Evolutionary conservation across 2,329 filamentous ascomycete genomes (phyloP).

Genomic region (Zopfia rhizophila): DNA sequence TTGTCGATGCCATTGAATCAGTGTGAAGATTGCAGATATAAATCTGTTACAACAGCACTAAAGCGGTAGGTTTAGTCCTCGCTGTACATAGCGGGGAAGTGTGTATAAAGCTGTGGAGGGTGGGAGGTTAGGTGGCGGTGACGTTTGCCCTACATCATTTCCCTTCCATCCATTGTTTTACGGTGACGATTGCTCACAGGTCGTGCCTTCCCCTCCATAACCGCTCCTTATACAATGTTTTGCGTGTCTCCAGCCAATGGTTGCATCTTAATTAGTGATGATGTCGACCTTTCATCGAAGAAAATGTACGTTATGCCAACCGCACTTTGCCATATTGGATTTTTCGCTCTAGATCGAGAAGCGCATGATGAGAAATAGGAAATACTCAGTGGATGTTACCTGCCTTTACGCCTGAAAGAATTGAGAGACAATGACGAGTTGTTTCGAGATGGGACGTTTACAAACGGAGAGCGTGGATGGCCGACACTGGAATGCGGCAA

Average conservation of each 20-base stretch:
- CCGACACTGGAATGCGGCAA: too few species aligned
- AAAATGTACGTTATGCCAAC: constrained; percentile 26
- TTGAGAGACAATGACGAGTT: too few species aligned
- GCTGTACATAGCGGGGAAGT: too few species aligned
- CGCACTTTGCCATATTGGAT: constrained; percentile 31
- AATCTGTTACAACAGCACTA: neutral
- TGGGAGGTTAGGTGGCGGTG: constrained; percentile 15
- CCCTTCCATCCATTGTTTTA: constrained; percentile 26
- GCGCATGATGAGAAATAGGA: constrained; percentile 38
- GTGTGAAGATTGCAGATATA: too few species aligned
- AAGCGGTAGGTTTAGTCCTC: neutral
- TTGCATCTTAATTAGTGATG: constrained; percentile 16
- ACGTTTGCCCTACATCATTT: constrained; percentile 18
- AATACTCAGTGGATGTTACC: too few species aligned
- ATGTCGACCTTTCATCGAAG: constrained; percentile 15
- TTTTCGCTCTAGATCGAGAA: constrained; percentile 30
- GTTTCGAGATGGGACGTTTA: too few species aligned
- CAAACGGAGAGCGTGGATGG: too few species aligned
- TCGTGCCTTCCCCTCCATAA: constrained; percentile 12
- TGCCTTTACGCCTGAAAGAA: too few species aligned
- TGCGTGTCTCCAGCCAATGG: too few species aligned
- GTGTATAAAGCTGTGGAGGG: too few species aligned
- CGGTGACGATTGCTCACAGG: constrained; percentile 33
- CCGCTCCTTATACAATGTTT: too few species aligned
- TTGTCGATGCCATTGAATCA: constrained; percentile 47